Conservation (phyloP, 768 basidiomycete genomes). For the Lactarius quietus region DNA sequence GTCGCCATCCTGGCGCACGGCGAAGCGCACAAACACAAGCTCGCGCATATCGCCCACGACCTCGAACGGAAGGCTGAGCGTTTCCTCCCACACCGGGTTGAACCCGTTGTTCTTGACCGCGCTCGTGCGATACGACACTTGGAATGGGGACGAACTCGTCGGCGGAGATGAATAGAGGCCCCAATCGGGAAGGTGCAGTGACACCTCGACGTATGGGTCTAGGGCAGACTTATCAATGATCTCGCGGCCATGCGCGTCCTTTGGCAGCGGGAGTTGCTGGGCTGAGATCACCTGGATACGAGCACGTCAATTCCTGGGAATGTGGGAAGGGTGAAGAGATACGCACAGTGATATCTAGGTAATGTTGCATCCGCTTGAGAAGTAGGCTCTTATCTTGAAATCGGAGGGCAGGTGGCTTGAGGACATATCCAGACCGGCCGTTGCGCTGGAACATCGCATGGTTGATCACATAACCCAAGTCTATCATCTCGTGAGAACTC, state of each 20-base stretch:
- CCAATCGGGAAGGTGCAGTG: constrained; percentile 77
- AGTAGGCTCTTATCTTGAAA: constrained; percentile 58
- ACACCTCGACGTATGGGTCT: constrained; percentile 81
- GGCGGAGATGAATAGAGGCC: constrained; percentile 33
- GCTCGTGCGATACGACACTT: constrained; percentile 54
- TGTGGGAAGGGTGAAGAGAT: not conserved
- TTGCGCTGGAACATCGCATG: constrained; percentile 94
- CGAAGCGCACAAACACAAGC: constrained; percentile 79
- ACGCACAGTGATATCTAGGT: constrained; percentile 60
- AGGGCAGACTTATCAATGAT: constrained; percentile 51
- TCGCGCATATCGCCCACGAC: constrained; percentile 75
- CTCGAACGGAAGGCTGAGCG: constrained; percentile 66
- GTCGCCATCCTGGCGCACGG: constrained; percentile 61
- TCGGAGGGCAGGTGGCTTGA: constrained; percentile 80
- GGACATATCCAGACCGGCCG: constrained; percentile 82
- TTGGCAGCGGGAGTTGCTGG: constrained; percentile 80
- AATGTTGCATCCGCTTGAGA: constrained; percentile 50
- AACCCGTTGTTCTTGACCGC: constrained; percentile 85
- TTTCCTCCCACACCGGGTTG: constrained; percentile 86
- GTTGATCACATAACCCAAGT: constrained; percentile 89
- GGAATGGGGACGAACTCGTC: constrained; percentile 38
- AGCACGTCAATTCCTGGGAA: constrained; percentile 1
- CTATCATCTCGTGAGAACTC: constrained; percentile 38
- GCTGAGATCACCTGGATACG: constrained; percentile 68
- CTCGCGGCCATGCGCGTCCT: constrained; percentile 60